phyloP scores from a whole-genome alignment of 345 rosid species.

The Geranium brycei region DNA sequence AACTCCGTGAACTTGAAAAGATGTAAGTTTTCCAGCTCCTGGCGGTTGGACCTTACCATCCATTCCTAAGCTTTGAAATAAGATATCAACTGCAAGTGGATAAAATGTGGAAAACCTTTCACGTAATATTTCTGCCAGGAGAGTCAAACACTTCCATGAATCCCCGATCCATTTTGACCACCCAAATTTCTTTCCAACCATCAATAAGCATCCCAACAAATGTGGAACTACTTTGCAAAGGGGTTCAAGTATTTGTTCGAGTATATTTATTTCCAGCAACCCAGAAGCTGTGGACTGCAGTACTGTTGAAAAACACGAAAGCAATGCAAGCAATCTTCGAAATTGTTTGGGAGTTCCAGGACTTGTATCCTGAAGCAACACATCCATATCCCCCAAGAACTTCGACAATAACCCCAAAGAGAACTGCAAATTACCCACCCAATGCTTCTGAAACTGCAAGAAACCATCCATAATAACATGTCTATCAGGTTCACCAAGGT shows the following conservation, averaged over 20 bases:
- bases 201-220: conserved; percentile 54
- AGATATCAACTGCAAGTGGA: conserved; percentile 48
- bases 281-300: conserved; percentile 89
- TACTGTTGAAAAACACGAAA: conserved; percentile 78
- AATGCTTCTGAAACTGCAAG: conserved; percentile 88
- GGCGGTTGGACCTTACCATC: conserved; percentile 19
- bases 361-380: conserved; percentile 60
- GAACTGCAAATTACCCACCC: conserved; percentile 77
- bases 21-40: conserved; percentile 43
- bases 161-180: conserved; percentile 80
- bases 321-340: conserved; percentile 70
- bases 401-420: conserved; percentile 63
- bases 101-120: conserved; percentile 61
- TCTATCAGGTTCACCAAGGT: conserved; percentile 62
- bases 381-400: conserved; percentile 83
- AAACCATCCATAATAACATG: conserved; percentile 67
- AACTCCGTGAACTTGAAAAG: conserved; percentile 70
- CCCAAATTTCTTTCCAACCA: conserved; percentile 74
- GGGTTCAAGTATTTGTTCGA: conserved; percentile 62
- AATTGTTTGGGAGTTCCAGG: conserved; percentile 63
- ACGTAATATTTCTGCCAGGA: conserved; percentile 78
- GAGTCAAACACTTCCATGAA: conserved; percentile 82
- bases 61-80: conserved; percentile 59
- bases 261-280: conserved; percentile 70
- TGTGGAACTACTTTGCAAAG: conserved; percentile 65